These are phyloP conservation scores for Cucumis cinereus DNA, from an alignment of 306 rosid species.

Conservation along the genomic window DNA sequence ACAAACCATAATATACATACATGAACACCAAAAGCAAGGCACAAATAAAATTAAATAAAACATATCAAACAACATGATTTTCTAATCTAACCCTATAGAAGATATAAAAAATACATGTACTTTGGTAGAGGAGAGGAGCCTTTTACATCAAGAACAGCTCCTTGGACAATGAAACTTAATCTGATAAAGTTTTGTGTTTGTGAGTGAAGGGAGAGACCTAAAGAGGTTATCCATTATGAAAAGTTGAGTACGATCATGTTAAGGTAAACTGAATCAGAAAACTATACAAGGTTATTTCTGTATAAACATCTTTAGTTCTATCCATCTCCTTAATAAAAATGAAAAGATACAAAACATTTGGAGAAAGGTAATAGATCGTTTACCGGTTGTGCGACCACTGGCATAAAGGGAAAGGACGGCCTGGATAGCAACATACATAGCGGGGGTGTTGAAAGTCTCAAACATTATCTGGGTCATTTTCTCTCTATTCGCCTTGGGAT, in stretches of 20 bases:
- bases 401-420: conserved; percentile 98
- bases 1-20: conserved; percentile 3
- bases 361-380: conserved; percentile 8
- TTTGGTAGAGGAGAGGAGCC: not conserved
- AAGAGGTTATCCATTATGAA: not conserved
- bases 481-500: conserved; percentile 94
- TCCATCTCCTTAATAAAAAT: not conserved
- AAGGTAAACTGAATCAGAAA: not conserved
- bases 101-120: not conserved
- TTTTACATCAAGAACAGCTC: not conserved
- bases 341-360: not conserved
- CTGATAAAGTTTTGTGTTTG: not conserved
- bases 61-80: not conserved
- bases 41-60: not conserved
- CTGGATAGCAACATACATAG: conserved; percentile 94
- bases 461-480: conserved; percentile 97
- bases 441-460: conserved; percentile 91
- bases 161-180: not conserved
- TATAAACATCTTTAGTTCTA: not conserved
- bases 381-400: conserved; percentile 97
- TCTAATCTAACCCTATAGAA: not conserved
- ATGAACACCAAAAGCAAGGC: not conserved
- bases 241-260: not conserved
- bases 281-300: not conserved
- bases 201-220: not conserved